phyloP scores from a whole-genome alignment of 1,139 yeast genomes.

The Pneumocystis canis region DNA sequence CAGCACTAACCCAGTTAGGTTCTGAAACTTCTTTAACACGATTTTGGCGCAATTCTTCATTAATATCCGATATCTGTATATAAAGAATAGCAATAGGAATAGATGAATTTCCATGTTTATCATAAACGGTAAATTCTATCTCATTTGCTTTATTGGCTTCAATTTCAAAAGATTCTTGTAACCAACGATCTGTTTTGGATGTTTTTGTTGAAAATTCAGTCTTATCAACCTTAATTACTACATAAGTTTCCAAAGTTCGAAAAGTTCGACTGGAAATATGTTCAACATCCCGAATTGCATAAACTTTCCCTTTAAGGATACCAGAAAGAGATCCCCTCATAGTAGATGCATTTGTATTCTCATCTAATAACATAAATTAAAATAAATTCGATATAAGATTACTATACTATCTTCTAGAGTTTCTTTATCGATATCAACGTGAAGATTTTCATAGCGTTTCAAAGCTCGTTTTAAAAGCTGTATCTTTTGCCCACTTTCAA shows the following conservation, averaged over 20 bases:
- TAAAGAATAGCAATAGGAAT: conserved; percentile 91
- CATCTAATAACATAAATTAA: conserved; percentile 19
- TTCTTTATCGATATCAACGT: conserved; percentile 52
- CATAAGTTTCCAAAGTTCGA: conserved; percentile 65
- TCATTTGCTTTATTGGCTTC: conserved; percentile 85
- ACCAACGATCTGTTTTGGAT: conserved; percentile 66
- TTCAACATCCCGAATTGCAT: conserved; percentile 76
- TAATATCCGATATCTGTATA: conserved; percentile 77
- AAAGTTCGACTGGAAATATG: conserved; percentile 71
- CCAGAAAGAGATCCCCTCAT: conserved; percentile 76
- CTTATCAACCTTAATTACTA: conserved; percentile 73
- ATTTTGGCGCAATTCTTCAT: conserved; percentile 85
- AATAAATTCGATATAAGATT: conserved; percentile 18
- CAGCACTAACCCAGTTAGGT: conserved; percentile 81
- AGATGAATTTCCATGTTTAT: conserved; percentile 46
- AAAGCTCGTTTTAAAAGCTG: conserved; percentile 69
- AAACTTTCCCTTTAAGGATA: conserved; percentile 49
- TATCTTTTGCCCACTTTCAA: conserved; percentile 74
- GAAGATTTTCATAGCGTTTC: conserved; percentile 80
- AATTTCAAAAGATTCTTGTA: conserved; percentile 58
- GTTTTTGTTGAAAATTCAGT: conserved; percentile 62
- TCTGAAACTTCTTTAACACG: conserved; percentile 63
- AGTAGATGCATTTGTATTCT: conserved; percentile 42
- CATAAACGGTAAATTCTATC: conserved; percentile 74
- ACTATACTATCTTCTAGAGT: conserved; percentile 24